Evolutionary conservation across 192 early-diverging fungal genomes (phyloP), one percentile per base, ranked within the genome.

Genomic region (Mortierella hygrophila): DNA sequence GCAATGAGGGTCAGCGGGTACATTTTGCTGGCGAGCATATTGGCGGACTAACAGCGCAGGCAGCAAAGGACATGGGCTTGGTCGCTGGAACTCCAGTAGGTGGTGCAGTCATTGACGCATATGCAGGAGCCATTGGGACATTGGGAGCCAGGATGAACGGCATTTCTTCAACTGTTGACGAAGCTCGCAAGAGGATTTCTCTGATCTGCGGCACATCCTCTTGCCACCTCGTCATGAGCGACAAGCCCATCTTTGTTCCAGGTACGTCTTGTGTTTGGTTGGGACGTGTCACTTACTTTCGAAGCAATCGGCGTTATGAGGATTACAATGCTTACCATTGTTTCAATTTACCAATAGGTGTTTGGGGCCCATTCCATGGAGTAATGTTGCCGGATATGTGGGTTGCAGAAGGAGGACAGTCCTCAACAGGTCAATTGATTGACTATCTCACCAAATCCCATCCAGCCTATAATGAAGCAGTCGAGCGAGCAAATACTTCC

Each of bases 171-270:
- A 81, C 84, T 16, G 79, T 86, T 5, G 75, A 74, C 18, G 84
- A 86, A 37, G 84, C 79, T 23, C 68, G 70, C 40, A 86, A 86
- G 65, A 72, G 84, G 35, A 86, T 86, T 11, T 86, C 84, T 46
- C 23, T 94, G 68, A 96, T 95, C 54, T 92, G 91, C 68, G 95
- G 95, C 49, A 95, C 95, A 15, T 95, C 95, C 0, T 91, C 93
- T 3, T 96, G 95, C 75, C 94, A 96, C 75, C 91, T 95, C 80
- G 89, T 90, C 70, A 89, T 94, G 82, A 77, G 85, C 20, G 77
- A 78, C 7, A 73, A 89, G 15, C 88, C 92, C 3, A 87, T 91
- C 38, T 92, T 93, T 89, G 92, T 95, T 4, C 80, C 83, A 44
- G 95, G 95, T 70, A 74, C 54, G 55, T 16, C 37, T 32, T 15